Conservation (phyloP, 2,329 filamentous ascomycete species). For the Trichoderma semiorbis region DNA sequence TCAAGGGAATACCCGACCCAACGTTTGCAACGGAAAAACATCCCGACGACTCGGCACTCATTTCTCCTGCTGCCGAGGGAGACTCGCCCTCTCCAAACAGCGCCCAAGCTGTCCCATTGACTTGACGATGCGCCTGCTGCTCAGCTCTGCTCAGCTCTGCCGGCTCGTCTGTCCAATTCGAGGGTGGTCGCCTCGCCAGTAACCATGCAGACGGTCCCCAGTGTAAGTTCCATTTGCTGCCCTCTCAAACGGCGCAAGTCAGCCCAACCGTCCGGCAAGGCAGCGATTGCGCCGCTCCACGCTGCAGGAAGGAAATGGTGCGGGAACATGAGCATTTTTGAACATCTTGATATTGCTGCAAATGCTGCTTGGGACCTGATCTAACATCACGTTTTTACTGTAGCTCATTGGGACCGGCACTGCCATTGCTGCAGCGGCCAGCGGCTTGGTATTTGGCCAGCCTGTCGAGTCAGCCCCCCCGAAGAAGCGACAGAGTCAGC, state of each 20-base stretch:
- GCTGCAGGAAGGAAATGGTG: neutral
- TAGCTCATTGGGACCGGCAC: conserved; percentile 61
- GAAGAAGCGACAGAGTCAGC: conserved; percentile 27
- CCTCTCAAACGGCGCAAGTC: conserved; percentile 2
- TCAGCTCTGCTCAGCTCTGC: conserved; percentile 22
- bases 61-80: neutral
- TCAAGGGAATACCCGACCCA: neutral
- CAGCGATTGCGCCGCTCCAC: neutral
- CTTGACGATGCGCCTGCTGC: conserved; percentile 30
- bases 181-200: conserved; percentile 36
- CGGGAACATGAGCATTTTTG: neutral
- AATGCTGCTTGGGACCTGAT: neutral
- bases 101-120: conserved; percentile 13
- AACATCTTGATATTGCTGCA: neutral
- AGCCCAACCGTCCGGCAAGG: conserved; percentile 7
- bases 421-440: conserved; percentile 58
- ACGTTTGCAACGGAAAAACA: neutral
- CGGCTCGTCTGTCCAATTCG: conserved; percentile 27
- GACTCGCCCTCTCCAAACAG: conserved; percentile 3
- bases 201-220: conserved; percentile 54
- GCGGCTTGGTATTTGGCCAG: conserved; percentile 58
- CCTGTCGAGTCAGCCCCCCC: conserved; percentile 37
- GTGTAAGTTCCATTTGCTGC: conserved; percentile 37
- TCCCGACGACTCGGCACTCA: neutral
- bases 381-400: conserved; percentile 21